Evolutionary conservation across 768 basidiomycete genomes (phyloP), one percentile per base, ranked within the genome.

Genomic region (Lactarius trivialis): DNA sequence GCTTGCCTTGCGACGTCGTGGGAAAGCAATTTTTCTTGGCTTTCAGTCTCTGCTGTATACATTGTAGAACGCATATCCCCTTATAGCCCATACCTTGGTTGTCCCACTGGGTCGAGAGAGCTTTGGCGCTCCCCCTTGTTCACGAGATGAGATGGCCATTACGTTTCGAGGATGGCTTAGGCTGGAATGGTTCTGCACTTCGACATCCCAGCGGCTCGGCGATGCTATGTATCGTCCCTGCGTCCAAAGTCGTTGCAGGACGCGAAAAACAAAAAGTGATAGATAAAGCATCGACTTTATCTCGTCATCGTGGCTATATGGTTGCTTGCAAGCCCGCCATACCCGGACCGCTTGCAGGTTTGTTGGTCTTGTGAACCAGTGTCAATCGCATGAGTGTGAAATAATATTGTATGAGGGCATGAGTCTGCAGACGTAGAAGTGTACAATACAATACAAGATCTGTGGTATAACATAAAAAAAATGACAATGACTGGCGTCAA

Each of bases 401-500:
- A 53, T 54, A 34, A 33, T 63, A 32, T 34, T 34, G 7, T 54
- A 30, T 54, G 56, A 33, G 34, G 30, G 30, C 34, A 55, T 50
- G 45, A 26, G 53, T 41, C 49, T 45, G 52, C 43, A n/a, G 34
- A 55, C 51, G 37, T 59, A 55, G 53, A 7, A 45, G n/a, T 63
- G 62, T 63, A 63, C 62, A 51, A 54, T 30, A 55, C 36, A 55
- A 55, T 63, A 55, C 57, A 63, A 41, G 45, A 55, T 59, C 45
- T 63, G 58, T 63, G 45, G 62, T 63, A 55, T 63, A 59, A 63
- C 48, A 59, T 30, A 43, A 50, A 50, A 59, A 50, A 59, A 45
- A 51, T 59, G 49, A 28, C 39, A 58, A 63, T 51, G 37, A 50
- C 24, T 21, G 51, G 56, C 33, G 37, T 52, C n/a, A 14, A 19